phyloP scores from a whole-genome alignment of 371 early-diverging fungal species.

The Syncephalis plumigaleata region DNA sequence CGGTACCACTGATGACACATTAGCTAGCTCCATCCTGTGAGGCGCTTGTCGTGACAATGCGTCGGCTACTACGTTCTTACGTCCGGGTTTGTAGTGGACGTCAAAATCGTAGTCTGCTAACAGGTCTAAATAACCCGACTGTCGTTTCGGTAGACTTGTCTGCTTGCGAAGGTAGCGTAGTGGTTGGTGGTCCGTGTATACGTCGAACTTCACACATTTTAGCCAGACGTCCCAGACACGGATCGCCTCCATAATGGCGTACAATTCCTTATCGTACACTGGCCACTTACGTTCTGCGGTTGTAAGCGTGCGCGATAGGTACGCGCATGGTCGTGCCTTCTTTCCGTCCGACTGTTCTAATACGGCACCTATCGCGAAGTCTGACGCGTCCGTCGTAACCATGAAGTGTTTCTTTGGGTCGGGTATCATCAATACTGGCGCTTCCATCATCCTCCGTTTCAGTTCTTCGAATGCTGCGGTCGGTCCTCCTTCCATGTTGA shows the following conservation, averaged over 20 bases:
- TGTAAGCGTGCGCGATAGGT: constrained; percentile 9
- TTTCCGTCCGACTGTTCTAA: constrained; percentile 4
- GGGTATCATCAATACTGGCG: constrained; percentile 8
- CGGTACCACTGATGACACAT: too few relatives aligned
- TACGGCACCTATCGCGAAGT: constrained; percentile 9
- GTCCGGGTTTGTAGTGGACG: constrained; percentile 13
- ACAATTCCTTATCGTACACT: constrained; percentile 13
- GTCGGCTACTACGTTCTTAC: constrained; percentile 12
- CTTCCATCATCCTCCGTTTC: not conserved
- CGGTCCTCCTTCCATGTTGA: too few relatives aligned
- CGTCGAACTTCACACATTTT: not conserved
- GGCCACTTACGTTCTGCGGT: constrained; percentile 10
- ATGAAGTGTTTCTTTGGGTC: constrained; percentile 8
- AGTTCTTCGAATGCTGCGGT: constrained; percentile 2
- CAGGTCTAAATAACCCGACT: not conserved
- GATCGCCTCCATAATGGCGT: constrained; percentile 10
- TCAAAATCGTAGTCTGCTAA: constrained; percentile 4
- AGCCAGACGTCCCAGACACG: constrained; percentile 1
- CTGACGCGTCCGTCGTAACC: constrained; percentile 8
- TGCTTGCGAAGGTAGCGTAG: constrained; percentile 1
- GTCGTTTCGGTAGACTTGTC: not conserved
- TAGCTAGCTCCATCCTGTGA: too few relatives aligned
- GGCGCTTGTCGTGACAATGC: constrained; percentile 8
- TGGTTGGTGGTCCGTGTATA: constrained; percentile 3
- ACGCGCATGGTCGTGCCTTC: constrained; percentile 9